These are phyloP conservation scores for Candolleomyces efflorescens DNA, from an alignment of 768 basidiomycete species.

Conservation along the genomic window DNA sequence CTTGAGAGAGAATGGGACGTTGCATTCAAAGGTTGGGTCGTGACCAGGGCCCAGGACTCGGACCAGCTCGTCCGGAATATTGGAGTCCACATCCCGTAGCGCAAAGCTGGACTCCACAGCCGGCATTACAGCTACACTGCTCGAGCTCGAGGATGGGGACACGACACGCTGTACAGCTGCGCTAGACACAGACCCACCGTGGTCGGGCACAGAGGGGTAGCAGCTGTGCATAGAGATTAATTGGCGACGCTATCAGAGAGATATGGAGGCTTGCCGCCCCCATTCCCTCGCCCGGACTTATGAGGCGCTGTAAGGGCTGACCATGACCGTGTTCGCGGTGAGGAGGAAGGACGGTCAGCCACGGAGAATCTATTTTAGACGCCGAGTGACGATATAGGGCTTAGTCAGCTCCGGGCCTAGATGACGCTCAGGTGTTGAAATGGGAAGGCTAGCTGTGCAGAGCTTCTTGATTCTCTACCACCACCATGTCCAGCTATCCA, in stretches of 20 bases:
- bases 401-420: constrained; percentile 6
- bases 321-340: background rate
- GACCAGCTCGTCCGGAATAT: too few species aligned
- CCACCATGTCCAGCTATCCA: constrained; percentile 59
- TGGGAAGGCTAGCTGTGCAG: background rate
- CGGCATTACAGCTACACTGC: too few species aligned
- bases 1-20: background rate
- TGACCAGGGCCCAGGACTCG: too few species aligned
- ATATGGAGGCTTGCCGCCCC: background rate
- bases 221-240: too few species aligned
- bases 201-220: too few species aligned
- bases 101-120: too few species aligned
- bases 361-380: background rate
- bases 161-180: too few species aligned
- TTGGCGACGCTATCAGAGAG: too few species aligned
- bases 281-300: background rate
- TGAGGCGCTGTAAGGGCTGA: background rate
- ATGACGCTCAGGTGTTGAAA: background rate
- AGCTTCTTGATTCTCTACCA: constrained; percentile 19
- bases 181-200: too few species aligned
- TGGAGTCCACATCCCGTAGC: too few species aligned
- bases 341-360: background rate
- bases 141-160: too few species aligned
- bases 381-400: background rate
- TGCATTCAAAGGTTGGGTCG: background rate